Evolutionary conservation across 1,139 yeast species (phyloP).

Genomic region (Lodderomyces parapsilosis): DNA sequence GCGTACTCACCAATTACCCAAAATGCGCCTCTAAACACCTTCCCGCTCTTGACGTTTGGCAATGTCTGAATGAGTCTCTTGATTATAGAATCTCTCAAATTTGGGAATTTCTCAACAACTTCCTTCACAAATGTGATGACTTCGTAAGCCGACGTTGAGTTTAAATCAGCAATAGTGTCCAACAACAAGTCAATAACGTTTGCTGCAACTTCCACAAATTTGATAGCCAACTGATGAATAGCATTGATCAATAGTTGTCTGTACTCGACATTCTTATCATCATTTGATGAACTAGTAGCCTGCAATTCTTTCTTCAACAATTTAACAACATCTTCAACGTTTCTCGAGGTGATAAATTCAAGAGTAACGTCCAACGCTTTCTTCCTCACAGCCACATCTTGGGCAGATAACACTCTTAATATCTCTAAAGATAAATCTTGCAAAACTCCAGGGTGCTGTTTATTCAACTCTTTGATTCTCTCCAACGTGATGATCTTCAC

Average conservation of each 20-base stretch:
- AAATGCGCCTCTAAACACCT: constrained; percentile 88
- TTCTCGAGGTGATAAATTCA: constrained; percentile 78
- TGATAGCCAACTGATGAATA: constrained; percentile 85
- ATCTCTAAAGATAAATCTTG: constrained; percentile 86
- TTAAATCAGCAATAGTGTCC: constrained; percentile 82
- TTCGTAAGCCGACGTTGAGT: constrained; percentile 84
- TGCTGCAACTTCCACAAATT: constrained; percentile 88
- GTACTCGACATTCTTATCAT: constrained; percentile 81
- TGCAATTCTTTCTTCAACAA: constrained; percentile 88
- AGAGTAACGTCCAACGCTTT: constrained; percentile 84
- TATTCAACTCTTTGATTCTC: constrained; percentile 75
- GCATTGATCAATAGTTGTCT: constrained; percentile 86
- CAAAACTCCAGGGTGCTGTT: constrained; percentile 75
- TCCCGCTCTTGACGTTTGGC: constrained; percentile 75
- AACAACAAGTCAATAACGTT: constrained; percentile 85
- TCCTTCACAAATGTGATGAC: constrained; percentile 89
- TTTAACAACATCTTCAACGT: constrained; percentile 91
- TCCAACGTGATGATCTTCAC: constrained; percentile 91
- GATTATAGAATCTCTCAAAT: constrained; percentile 66
- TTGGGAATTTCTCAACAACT: constrained; percentile 90
- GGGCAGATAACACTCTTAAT: constrained; percentile 78
- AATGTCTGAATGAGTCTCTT: constrained; percentile 63
- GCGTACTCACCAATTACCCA: constrained; percentile 97
- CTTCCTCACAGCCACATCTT: constrained; percentile 87
- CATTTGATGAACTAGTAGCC: constrained; percentile 63